Conservation (phyloP, 2,329 filamentous ascomycete genomes). For the Paramyrothecium sp. region DNA sequence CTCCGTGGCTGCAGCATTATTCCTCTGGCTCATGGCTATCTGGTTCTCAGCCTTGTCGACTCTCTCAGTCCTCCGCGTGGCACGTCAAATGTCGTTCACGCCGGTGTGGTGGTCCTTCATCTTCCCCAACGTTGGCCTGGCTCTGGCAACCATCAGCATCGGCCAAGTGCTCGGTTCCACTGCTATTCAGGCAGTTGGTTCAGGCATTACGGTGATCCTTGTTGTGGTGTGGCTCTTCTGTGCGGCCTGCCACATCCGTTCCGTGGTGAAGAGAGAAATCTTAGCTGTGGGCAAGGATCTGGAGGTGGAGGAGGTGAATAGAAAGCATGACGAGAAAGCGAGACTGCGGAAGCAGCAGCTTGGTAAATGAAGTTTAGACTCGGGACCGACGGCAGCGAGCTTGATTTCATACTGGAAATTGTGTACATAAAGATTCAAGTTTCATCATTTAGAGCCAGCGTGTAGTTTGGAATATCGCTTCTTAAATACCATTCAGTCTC, state of each 20-base stretch:
- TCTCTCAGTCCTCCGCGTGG: conserved; percentile 32
- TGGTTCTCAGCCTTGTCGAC: conserved; percentile 50
- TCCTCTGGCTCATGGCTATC: conserved; percentile 51
- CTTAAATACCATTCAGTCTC: no score
- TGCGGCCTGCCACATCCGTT: conserved; percentile 40
- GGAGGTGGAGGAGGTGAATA: conserved; percentile 37
- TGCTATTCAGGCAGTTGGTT: conserved; percentile 44
- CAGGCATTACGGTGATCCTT: conserved; percentile 48
- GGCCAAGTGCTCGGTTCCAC: conserved; percentile 44
- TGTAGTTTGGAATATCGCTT: no score
- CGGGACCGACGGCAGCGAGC: no score
- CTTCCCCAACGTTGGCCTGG: conserved; percentile 56
- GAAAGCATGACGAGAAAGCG: conserved; percentile 14
- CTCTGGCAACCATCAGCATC: conserved; percentile 52
- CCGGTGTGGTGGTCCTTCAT: conserved; percentile 48
- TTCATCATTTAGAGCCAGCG: no score
- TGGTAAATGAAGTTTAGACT: no score
- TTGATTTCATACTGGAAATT: no score
- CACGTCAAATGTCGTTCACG: conserved; percentile 42
- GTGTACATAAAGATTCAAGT: no score
- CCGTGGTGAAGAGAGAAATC: conserved; percentile 42
- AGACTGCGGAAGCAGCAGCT: neutral
- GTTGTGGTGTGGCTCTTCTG: conserved; percentile 50
- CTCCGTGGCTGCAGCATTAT: conserved; percentile 43
- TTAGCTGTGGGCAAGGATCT: conserved; percentile 53